These are phyloP conservation scores for Metschnikowia cubensis DNA, from an alignment of 805 yeast species.

Conservation along the genomic window DNA sequence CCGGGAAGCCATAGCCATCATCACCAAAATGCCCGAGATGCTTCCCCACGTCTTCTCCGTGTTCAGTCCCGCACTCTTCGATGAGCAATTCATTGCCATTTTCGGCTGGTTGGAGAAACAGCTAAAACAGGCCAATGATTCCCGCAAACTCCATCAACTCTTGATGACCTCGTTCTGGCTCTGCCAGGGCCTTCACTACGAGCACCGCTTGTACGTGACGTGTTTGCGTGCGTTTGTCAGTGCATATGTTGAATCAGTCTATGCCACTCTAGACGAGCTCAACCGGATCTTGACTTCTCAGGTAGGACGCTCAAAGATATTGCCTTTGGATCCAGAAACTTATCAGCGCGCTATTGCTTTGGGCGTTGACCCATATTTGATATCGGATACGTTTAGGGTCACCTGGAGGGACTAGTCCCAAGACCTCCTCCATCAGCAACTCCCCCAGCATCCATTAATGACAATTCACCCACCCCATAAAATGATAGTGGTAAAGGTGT, in stretches of 20 bases:
- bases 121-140: neutral
- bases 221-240: slow-evolving; percentile 9
- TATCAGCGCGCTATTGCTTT: neutral
- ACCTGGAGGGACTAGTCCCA: neutral
- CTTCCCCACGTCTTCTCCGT: slow-evolving; percentile 6
- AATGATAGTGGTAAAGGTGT: too few relatives aligned
- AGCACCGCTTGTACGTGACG: neutral
- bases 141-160: neutral
- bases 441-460: too few relatives aligned
- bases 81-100: slow-evolving; percentile 8
- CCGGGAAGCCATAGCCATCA: slow-evolving; percentile 25
- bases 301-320: neutral
- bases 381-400: neutral
- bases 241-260: slow-evolving; percentile 11
- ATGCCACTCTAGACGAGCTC: slow-evolving; percentile 5
- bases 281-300: neutral
- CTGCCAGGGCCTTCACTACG: slow-evolving; percentile 1
- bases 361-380: neutral
- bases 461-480: too few relatives aligned
- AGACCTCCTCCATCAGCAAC: too few relatives aligned
- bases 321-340: neutral
- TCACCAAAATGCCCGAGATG: slow-evolving; percentile 18
- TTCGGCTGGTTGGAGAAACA: slow-evolving; percentile 5
- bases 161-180: slow-evolving; percentile 3
- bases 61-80: slow-evolving; percentile 1